A percentile compares a stretch with the other conserved stretches of the same genome.
Evolutionary conservation across 1,284 basidiomycete genomes (phyloP).

Genomic region (Sanghuangporus weigelae): DNA sequence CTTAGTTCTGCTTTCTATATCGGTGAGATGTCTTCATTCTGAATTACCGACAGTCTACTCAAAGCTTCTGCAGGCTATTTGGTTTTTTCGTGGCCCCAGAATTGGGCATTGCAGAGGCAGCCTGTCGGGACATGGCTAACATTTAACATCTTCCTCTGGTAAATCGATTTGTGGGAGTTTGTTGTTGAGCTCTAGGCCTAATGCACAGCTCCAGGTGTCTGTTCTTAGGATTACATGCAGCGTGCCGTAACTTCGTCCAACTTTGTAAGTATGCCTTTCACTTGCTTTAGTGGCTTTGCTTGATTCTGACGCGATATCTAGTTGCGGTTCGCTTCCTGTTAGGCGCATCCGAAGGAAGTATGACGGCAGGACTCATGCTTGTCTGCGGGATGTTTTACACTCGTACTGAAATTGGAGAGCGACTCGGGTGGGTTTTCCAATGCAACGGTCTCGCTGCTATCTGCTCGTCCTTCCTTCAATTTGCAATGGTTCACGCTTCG

Average conservation of each 20-base stretch:
- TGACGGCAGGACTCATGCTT: constrained; percentile 28
- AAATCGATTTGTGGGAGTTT: not conserved
- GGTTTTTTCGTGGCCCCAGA: constrained; percentile 27
- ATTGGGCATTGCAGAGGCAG: constrained; percentile 26
- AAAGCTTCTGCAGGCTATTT: constrained; percentile 21
- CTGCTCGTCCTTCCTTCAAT: constrained; percentile 29
- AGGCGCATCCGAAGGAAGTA: constrained; percentile 29
- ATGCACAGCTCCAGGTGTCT: constrained; percentile 3
- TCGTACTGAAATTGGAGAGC: constrained; percentile 28
- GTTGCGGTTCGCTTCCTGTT: constrained; percentile 30
- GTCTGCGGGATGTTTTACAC: constrained; percentile 29
- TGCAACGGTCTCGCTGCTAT: constrained; percentile 30
- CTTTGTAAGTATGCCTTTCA: constrained; percentile 8
- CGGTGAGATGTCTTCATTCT: constrained; percentile 18
- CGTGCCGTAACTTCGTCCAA: constrained; percentile 17
- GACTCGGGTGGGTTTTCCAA: constrained; percentile 27
- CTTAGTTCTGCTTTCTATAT: constrained; percentile 31
- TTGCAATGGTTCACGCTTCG: constrained; percentile 26
- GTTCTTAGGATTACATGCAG: constrained; percentile 17
- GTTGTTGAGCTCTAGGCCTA: not conserved
- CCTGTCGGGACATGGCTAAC: constrained; percentile 25
- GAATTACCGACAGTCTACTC: not conserved
- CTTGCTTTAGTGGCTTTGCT: not conserved
- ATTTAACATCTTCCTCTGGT: constrained; percentile 19
- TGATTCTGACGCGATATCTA: not conserved